These are phyloP conservation scores for Juncus effusus DNA, from an alignment of 176 grass and related monocot genomes.

Conservation along the genomic window DNA sequence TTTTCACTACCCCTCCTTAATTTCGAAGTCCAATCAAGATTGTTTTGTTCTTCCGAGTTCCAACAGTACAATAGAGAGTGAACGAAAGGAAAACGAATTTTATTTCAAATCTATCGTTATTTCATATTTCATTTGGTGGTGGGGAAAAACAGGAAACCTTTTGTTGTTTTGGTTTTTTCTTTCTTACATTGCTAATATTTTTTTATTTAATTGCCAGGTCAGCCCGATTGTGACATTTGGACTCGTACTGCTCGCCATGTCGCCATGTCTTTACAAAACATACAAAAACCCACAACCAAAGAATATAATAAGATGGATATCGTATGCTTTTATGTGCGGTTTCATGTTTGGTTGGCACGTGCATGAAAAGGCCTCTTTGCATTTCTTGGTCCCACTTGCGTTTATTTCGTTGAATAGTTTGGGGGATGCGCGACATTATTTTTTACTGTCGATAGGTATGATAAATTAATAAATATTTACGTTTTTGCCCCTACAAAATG, in stretches of 20 bases:
- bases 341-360: constrained; percentile 99
- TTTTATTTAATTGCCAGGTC: constrained; percentile 40
- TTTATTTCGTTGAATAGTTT: constrained; percentile 75
- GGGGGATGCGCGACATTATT: constrained; percentile 61
- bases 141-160: no score
- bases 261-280: constrained; percentile 70
- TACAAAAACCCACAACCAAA: constrained; percentile 64
- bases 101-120: no score
- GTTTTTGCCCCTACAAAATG: no score
- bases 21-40: no score
- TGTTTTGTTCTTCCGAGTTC: no score
- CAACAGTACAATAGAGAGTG: no score
- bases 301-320: constrained; percentile 76
- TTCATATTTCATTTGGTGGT: no score
- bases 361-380: constrained; percentile 95
- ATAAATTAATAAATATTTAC: no score
- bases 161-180: no score
- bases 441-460: constrained; percentile 86
- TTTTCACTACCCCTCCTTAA: no score
- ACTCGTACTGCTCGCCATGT: constrained; percentile 72
- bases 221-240: constrained; percentile 78
- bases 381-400: constrained; percentile 71
- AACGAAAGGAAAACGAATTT: no score
- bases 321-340: constrained; percentile 76
- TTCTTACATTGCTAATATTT: no score